Conservation (phyloP, 2,329 filamentous ascomycete species). For the Metarhizium brunneum region DNA sequence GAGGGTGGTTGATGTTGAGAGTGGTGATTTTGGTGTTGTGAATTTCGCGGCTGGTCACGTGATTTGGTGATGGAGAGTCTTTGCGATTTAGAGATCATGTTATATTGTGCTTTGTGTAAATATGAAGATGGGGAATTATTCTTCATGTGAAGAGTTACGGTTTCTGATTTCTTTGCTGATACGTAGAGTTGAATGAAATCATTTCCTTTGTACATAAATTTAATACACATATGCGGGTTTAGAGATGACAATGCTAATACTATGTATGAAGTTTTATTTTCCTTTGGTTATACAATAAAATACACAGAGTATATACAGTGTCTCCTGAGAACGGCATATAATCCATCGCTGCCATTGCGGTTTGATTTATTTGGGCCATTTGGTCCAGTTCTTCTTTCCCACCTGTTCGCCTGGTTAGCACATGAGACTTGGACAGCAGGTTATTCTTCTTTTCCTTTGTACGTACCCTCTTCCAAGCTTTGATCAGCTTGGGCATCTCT, state of each 20-base stretch:
- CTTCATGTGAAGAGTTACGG: background rate
- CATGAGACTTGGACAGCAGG: background rate
- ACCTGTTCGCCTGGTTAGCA: conserved; percentile 33
- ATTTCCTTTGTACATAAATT: too few relatives aligned
- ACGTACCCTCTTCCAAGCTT: conserved; percentile 84
- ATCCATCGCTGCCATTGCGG: background rate
- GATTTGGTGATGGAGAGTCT: conserved; percentile 3
- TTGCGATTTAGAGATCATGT: too few relatives aligned
- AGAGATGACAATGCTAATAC: background rate
- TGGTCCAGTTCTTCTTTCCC: conserved; percentile 46
- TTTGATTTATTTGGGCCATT: conserved; percentile 43
- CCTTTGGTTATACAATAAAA: conserved; percentile 19
- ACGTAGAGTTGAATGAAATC: too few relatives aligned
- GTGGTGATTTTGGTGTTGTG: background rate
- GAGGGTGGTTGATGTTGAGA: background rate
- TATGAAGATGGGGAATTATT: too few relatives aligned
- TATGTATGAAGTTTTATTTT: background rate
- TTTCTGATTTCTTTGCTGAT: background rate
- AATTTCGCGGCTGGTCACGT: conserved; percentile 1
- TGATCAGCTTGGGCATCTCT: conserved; percentile 86
- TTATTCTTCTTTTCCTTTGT: background rate
- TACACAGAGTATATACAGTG: conserved; percentile 24
- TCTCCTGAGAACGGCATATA: background rate
- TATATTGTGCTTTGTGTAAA: too few relatives aligned
- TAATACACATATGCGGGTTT: too few relatives aligned